phyloP scores from a whole-genome alignment of 176 grass and related monocot species.

The Carex pumila region DNA sequence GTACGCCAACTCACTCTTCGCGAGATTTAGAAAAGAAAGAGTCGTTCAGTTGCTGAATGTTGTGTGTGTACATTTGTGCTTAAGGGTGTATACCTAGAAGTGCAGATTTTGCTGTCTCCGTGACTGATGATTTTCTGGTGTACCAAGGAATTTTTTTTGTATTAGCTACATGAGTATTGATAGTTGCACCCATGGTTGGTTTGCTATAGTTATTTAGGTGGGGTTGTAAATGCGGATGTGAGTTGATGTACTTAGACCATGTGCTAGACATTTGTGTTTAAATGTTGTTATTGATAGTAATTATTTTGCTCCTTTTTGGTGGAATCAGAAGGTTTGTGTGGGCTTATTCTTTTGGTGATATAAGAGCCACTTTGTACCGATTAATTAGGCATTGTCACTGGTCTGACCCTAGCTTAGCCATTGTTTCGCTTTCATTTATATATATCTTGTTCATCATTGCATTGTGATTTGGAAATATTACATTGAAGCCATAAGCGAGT shows the following conservation, averaged over 20 bases:
- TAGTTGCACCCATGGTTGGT: conserved; percentile 7
- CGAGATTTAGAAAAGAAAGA: neutral
- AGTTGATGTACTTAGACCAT: conserved; percentile 8
- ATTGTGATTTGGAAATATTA: neutral
- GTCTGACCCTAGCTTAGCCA: neutral
- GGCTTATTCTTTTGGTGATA: neutral
- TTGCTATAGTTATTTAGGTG: conserved; percentile 17
- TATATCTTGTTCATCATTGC: neutral
- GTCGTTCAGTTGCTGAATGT: neutral
- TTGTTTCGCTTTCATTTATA: neutral
- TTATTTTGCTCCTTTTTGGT: neutral
- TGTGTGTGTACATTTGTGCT: neutral
- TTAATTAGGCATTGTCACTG: neutral
- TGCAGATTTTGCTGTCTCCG: neutral
- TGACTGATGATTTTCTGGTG: neutral
- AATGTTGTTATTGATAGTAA: conserved; percentile 8
- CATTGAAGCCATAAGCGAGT: neutral
- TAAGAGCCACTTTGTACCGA: neutral
- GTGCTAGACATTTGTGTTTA: neutral
- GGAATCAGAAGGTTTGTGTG: neutral
- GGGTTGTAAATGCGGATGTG: conserved; percentile 22
- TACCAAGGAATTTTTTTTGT: neutral
- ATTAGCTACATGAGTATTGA: neutral
- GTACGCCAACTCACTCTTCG: conserved; percentile 19
- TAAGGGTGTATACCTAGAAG: neutral